Conservation (phyloP, 2,329 filamentous ascomycete species). For the Lasiodiplodia citricola region DNA sequence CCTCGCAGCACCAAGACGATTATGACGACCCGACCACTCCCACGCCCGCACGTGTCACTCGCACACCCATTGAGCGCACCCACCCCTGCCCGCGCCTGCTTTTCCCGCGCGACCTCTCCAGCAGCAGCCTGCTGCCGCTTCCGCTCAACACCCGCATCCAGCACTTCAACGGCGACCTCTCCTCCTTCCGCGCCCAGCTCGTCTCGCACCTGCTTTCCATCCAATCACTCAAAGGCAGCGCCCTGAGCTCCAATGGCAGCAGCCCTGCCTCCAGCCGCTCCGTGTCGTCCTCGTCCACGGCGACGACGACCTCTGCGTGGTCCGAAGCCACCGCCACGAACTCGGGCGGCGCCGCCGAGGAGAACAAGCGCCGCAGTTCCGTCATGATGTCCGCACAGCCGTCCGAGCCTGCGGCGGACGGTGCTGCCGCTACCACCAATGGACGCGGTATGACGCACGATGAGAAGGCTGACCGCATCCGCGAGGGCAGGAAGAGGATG, state of each 20-base stretch:
- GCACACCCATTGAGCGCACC: not conserved
- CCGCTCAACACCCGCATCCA: conserved; percentile 15
- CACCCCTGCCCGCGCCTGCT: conserved; percentile 16
- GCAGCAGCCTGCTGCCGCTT: conserved; percentile 25
- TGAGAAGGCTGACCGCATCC: conserved; percentile 13
- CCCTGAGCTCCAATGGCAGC: not conserved
- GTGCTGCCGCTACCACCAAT: not conserved
- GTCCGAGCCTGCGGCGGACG: not conserved
- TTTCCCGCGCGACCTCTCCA: conserved; percentile 17
- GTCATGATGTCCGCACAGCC: not conserved
- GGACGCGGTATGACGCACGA: conserved; percentile 18
- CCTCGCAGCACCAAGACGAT: not conserved
- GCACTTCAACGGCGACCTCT: conserved; percentile 36
- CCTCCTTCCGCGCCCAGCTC: conserved; percentile 37
- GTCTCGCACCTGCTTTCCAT: conserved; percentile 37
- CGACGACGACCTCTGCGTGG: not conserved
- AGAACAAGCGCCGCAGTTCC: conserved; percentile 3
- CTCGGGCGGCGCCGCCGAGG: not conserved
- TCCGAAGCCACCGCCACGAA: conserved; percentile 8
- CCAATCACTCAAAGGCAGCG: conserved; percentile 31
- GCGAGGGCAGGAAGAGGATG: conserved; percentile 8
- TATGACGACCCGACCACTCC: not conserved
- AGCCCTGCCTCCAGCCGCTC: conserved; percentile 23
- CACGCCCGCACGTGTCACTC: not conserved
- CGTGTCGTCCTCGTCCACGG: not conserved